Base-by-base conservation (phyloP, 768 basidiomycete species). In the Suillus subaureus region DNA sequence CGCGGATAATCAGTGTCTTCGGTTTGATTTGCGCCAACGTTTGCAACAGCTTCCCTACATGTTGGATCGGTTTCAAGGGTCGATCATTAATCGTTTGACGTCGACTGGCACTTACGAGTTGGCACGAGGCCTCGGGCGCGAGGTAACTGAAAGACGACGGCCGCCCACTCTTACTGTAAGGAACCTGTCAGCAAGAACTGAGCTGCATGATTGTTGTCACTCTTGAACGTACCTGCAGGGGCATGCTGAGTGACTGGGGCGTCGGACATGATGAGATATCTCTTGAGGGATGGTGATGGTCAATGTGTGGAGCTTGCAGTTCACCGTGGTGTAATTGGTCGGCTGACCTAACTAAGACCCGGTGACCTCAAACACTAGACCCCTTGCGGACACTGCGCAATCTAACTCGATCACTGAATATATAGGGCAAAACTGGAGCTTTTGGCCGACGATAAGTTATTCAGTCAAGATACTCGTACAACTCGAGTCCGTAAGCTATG, bases 1-100 rank as follows among this genome's bases (percentile, higher is more conserved):
- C 87, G 80, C 11, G 87, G 87, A 67, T 89, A 88, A 71, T 84
- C 82, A 23, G 73, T 65, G 28, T 71, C 64, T 47, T 75, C 79
- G 21, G 73, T n/a, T 61, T 67, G 61, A 63, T 66, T 68, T 40
- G 47, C 64, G 18, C 71, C 56, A 37, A 72, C 68, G 5, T 61
- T 49, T 7, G 71, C 45, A 16, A 62, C 33, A 37, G 49, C n/a
- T 33, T 52, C 61, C 47, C 66, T 67, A 58, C 28, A 18, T 42
- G 1, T 21, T 42, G 26, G 11, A 42, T 60, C 18, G 6, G 58
- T 21, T 39, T 40, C 37, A 28, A 40, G 6, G 58, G 18, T 60
- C 6, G 18, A 28, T 15, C 15, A 39, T 43, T 15, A 15, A 31
- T 18, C 16, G 9, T 31, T 18, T 2, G 31, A 52, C 3, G 28